A percentile compares a stretch with the other conserved stretches of the same genome.
phyloP scores from a whole-genome alignment of 306 rosid species.

The Bauhinia variegata region DNA sequence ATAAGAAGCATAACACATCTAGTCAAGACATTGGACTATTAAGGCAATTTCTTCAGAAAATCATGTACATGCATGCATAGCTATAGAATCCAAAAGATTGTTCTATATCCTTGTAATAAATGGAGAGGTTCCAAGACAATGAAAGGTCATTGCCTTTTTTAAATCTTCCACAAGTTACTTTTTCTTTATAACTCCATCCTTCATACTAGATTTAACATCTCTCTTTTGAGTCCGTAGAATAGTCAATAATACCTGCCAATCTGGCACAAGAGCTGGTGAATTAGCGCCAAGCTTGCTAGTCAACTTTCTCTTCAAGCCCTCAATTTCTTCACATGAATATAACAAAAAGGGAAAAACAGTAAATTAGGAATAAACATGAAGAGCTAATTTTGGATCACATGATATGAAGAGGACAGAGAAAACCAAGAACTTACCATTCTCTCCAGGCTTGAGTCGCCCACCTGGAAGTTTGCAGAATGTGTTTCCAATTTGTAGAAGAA shows the following conservation, averaged over 20 bases:
- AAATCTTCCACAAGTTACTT: neutral
- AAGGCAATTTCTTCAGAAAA: neutral
- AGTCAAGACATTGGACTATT: no score
- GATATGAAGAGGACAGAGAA: constrained; percentile 2
- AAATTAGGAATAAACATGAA: constrained; percentile 13
- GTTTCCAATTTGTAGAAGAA: constrained; percentile 94
- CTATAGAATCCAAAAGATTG: constrained; percentile 4
- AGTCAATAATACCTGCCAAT: constrained; percentile 75
- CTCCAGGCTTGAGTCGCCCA: constrained; percentile 98
- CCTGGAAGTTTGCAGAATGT: constrained; percentile 99
- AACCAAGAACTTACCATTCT: constrained; percentile 67
- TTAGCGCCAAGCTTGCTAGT: constrained; percentile 98
- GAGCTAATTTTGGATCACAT: constrained; percentile 3
- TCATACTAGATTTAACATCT: constrained; percentile 15
- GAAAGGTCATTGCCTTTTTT: neutral
- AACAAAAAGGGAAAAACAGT: constrained; percentile 1
- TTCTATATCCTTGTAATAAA: neutral
- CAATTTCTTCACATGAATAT: constrained; percentile 58
- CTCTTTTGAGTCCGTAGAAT: neutral
- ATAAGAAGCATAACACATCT: no score
- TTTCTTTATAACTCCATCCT: neutral
- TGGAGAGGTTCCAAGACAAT: neutral
- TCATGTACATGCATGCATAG: constrained; percentile 2
- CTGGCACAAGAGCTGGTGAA: constrained; percentile 78
- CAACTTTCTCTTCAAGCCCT: constrained; percentile 92